phyloP scores from a whole-genome alignment of 192 early-diverging fungal genomes.

The Pecoramyces ruminantium region DNA sequence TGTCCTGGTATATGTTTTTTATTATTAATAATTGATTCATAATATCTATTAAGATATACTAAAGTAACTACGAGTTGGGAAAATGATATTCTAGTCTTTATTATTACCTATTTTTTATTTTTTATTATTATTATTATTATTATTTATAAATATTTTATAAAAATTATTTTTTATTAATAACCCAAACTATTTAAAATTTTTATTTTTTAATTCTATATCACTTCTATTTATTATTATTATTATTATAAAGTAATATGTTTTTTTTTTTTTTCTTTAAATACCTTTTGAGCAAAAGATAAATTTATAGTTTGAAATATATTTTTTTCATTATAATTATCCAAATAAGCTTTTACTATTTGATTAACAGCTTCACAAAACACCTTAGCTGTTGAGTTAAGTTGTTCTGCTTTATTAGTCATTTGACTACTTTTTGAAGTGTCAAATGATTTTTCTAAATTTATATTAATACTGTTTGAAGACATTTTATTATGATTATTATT shows the following conservation, averaged over 20 bases:
- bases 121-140: too few relatives aligned
- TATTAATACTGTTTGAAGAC: too few relatives aligned
- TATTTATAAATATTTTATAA: too few relatives aligned
- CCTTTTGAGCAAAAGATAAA: background rate
- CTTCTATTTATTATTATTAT: too few relatives aligned
- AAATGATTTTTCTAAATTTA: too few relatives aligned
- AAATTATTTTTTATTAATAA: too few relatives aligned
- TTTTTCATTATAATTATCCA: background rate
- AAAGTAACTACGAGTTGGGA: background rate
- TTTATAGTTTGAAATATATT: background rate
- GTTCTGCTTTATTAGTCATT: background rate
- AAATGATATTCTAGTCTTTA: background rate
- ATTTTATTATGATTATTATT: too few relatives aligned
- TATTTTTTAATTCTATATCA: too few relatives aligned
- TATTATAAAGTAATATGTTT: too few relatives aligned
- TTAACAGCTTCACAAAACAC: background rate
- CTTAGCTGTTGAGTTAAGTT: background rate
- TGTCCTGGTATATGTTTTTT: background rate
- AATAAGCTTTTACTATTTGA: background rate
- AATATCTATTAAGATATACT: background rate
- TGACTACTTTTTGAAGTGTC: too few relatives aligned
- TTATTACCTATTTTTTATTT: background rate
- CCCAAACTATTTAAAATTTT: too few relatives aligned
- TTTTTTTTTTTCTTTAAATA: background rate
- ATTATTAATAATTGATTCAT: background rate